phyloP scores from a whole-genome alignment of 192 early-diverging fungal species.

The Geranomyces michiganensis region DNA sequence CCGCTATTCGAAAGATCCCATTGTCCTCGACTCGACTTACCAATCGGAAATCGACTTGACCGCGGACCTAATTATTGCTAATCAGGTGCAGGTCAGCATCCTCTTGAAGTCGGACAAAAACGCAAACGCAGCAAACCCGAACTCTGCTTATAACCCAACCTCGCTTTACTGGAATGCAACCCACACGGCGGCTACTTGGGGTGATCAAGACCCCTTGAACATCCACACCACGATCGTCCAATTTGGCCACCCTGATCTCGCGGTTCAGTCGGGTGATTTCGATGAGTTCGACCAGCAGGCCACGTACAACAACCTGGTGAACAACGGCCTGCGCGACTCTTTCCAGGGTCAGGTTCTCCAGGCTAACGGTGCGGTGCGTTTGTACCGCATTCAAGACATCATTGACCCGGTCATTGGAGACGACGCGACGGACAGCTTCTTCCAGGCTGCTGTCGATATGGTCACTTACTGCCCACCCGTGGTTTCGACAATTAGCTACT shows the following conservation, averaged over 20 bases:
- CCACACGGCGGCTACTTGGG: not conserved
- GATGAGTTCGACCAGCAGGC: slow-evolving; percentile 34
- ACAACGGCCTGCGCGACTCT: slow-evolving; percentile 20
- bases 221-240: slow-evolving; percentile 43
- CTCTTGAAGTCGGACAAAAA: slow-evolving; percentile 32
- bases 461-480: slow-evolving; percentile 36
- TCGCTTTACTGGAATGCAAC: slow-evolving; percentile 1
- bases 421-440: slow-evolving; percentile 32
- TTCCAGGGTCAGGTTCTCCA: slow-evolving; percentile 41
- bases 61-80: slow-evolving; percentile 21
- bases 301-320: slow-evolving; percentile 29
- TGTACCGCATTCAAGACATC: slow-evolving; percentile 42
- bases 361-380: slow-evolving; percentile 34
- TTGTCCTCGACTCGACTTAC: slow-evolving; percentile 34
- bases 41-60: slow-evolving; percentile 37
- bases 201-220: slow-evolving; percentile 23
- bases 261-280: slow-evolving; percentile 19
- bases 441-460: slow-evolving; percentile 33
- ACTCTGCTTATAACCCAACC: not conserved
- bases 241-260: slow-evolving; percentile 42
- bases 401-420: slow-evolving; percentile 36
- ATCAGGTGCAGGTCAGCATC: slow-evolving; percentile 23
- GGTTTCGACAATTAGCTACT: not conserved
- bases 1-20: slow-evolving; percentile 18
- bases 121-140: not conserved